Conservation (phyloP, 768 basidiomycete genomes). For the Ramaria rubella region DNA sequence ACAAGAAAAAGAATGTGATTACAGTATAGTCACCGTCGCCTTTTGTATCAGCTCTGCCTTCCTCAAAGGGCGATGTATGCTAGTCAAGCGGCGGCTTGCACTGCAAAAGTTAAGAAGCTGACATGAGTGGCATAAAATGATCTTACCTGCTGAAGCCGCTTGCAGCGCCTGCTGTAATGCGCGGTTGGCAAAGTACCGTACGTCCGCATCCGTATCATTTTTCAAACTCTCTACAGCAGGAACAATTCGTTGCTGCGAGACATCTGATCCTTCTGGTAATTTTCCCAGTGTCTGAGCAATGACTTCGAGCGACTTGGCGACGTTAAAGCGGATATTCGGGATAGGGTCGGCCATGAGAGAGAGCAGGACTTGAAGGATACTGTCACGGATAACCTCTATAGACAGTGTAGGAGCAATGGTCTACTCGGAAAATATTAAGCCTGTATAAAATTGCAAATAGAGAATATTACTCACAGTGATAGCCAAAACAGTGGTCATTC, state of each 20-base stretch:
- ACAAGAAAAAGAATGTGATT: background rate
- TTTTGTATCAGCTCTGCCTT: background rate
- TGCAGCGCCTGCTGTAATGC: constrained; percentile 57
- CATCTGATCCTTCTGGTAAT: constrained; percentile 61
- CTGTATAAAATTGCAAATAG: background rate
- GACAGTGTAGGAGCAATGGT: constrained; percentile 91
- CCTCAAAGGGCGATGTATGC: background rate
- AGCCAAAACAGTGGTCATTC: constrained; percentile 99
- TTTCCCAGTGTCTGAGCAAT: constrained; percentile 65
- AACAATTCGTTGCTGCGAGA: constrained; percentile 66
- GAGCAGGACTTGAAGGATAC: constrained; percentile 79
- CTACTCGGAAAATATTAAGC: constrained; percentile 34
- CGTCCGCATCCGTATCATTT: constrained; percentile 90
- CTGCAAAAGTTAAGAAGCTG: background rate
- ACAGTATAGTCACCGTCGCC: background rate
- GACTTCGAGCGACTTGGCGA: constrained; percentile 90
- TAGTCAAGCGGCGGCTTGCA: background rate
- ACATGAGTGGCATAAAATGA: background rate
- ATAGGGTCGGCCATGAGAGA: constrained; percentile 84
- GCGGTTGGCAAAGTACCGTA: constrained; percentile 85
- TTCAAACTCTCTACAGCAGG: constrained; percentile 84
- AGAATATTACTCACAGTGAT: constrained; percentile 65
- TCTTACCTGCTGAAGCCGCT: constrained; percentile 20
- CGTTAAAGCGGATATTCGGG: constrained; percentile 99
- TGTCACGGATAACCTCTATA: constrained; percentile 73